Percentiles rank a stretch among this genome's conserved stretches.
Evolutionary conservation across 805 yeast genomes (phyloP).

Genomic region (Grigorovia transvaalensis): DNA sequence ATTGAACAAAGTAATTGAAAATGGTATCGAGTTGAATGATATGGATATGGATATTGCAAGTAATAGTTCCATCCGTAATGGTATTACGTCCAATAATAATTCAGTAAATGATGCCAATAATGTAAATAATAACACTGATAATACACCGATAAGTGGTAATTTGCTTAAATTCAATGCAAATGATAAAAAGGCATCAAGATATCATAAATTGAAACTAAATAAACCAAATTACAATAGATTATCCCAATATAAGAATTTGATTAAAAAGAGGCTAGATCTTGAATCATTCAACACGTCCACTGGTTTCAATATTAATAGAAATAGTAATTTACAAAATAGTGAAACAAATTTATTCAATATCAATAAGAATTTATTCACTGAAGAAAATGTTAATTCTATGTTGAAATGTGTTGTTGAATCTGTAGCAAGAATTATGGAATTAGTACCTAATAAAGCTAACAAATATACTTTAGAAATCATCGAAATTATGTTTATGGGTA

Average conservation of each 20-base stretch:
- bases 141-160: background rate
- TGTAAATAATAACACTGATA: background rate
- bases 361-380: conserved; percentile 15
- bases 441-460: conserved; percentile 52
- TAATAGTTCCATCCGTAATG: background rate
- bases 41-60: background rate
- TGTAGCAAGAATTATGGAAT: conserved; percentile 63
- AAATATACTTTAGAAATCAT: conserved; percentile 56
- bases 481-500: conserved; percentile 54
- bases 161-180: background rate
- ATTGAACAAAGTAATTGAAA: conserved; percentile 20
- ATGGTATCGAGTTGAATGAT: conserved; percentile 4
- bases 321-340: background rate
- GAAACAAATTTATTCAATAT: conserved; percentile 9
- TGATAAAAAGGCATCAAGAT: background rate
- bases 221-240: conserved; percentile 28
- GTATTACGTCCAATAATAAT: background rate
- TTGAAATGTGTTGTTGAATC: conserved; percentile 68
- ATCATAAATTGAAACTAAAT: background rate
- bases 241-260: conserved; percentile 45
- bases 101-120: background rate
- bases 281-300: background rate
- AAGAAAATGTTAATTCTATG: conserved; percentile 48
- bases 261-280: conserved; percentile 40
- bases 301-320: background rate